A percentile compares a stretch with the other conserved stretches of the same genome.
These are phyloP conservation scores for Aspergillus melleus DNA, from an alignment of 2,329 filamentous ascomycete species.

Conservation along the genomic window DNA sequence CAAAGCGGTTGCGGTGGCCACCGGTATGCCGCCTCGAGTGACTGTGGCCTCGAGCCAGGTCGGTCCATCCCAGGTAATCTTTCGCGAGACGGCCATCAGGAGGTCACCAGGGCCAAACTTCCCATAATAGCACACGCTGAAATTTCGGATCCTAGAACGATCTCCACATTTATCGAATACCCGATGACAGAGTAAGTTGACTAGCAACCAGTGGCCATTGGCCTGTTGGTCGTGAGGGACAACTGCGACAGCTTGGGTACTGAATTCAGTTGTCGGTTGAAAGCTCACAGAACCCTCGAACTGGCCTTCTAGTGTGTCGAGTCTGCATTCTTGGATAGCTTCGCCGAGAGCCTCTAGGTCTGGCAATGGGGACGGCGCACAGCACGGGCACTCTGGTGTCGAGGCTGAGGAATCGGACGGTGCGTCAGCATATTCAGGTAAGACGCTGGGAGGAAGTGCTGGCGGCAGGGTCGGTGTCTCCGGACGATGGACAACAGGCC, in stretches of 20 bases:
- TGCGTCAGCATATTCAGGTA: not conserved
- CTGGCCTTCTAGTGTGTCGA: not conserved
- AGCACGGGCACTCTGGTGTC: not conserved
- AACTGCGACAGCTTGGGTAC: not conserved
- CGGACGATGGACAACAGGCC: not conserved
- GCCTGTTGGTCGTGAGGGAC: not conserved
- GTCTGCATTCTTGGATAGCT: not conserved
- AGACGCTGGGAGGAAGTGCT: not conserved
- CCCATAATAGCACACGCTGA: not conserved
- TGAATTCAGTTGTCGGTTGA: not conserved
- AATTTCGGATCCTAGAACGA: not conserved
- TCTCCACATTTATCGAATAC: not conserved
- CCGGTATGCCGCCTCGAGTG: not conserved
- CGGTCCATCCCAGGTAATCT: not conserved
- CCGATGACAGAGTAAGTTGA: not conserved
- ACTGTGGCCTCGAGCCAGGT: not conserved
- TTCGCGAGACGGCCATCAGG: not conserved
- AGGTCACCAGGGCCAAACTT: not conserved
- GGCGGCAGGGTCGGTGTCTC: not conserved
- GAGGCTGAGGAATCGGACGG: not conserved
- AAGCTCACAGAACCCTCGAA: not conserved
- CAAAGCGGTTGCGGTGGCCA: not conserved
- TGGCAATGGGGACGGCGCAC: not conserved
- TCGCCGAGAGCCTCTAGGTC: not conserved
- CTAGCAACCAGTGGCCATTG: not conserved